phyloP scores from a whole-genome alignment of 1,284 basidiomycete species.

The Papiliotrema terrestris region DNA sequence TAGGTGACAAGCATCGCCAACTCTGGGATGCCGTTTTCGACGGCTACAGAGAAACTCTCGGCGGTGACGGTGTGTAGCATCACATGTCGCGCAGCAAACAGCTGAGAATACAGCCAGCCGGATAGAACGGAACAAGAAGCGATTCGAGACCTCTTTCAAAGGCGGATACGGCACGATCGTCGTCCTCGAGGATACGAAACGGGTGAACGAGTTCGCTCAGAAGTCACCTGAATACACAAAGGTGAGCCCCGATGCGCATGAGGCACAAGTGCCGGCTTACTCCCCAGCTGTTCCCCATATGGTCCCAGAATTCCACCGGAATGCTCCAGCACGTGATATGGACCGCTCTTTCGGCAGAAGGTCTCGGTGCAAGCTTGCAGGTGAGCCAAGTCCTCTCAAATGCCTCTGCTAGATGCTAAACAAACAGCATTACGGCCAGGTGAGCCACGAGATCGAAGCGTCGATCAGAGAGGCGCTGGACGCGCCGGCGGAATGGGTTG shows the following conservation, averaged over 20 bases:
- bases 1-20: neutral
- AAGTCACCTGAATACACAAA: neutral
- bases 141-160: neutral
- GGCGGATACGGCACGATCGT: neutral
- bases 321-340: slow-evolving; percentile 47
- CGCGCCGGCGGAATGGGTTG: neutral
- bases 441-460: neutral
- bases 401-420: neutral
- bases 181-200: neutral
- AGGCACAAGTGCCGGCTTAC: too few species aligned
- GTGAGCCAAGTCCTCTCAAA: neutral
- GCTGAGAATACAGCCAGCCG: neutral
- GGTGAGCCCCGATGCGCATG: too few species aligned
- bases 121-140: neutral
- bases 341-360: slow-evolving; percentile 45
- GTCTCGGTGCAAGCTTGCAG: slow-evolving; percentile 47
- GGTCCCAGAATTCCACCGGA: slow-evolving; percentile 10
- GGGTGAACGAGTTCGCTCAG: neutral
- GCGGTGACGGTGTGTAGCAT: neutral
- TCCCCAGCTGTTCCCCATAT: neutral
- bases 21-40: neutral
- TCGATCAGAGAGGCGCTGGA: neutral
- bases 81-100: too few species aligned
- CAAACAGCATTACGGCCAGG: neutral
- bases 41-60: neutral